Base-by-base conservation (phyloP, 2,329 filamentous ascomycete genomes). In the Amesomyces nigricolor region DNA sequence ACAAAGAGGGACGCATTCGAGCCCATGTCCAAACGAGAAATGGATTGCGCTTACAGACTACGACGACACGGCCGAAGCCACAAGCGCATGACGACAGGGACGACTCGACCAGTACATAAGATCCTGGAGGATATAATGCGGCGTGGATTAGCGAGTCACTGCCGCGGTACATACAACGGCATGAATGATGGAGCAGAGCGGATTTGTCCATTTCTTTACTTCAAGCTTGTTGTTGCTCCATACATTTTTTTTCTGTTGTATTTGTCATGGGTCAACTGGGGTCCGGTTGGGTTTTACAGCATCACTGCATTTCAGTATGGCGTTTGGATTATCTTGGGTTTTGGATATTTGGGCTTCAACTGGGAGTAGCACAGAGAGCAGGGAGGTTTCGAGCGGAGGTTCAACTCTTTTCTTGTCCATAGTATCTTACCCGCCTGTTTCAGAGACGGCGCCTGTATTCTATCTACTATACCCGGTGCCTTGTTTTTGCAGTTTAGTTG, bases 231-330 rank as follows among this genome's bases (percentile, higher is more conserved):
- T 37, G 19, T 45, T 51, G 39, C 46, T 48, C 13, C 35, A 37
- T n/a, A n/a, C 9, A 5, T 30, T 16, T 45, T 48, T 22, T 43
- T 44, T 16, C 45, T 37, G 37, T 40, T 35, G 32, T n/a, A 6
- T 44, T 48, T 46, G 40, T 14, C 26, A 35, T 38, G 3, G 22
- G 22, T 26, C 22, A 26, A 26, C 22, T 53, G 4, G 4, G 22
- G 22, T 26, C 6, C 22, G 6, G 4, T 6, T 26, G 22, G 22
- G 22, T 26, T 26, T 26, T 26, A 26, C 22, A 26, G 6, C 22
- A 26, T 26, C 22, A 26, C 22, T 26, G 22, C 53, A 56, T 56
- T 54, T 51, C 17, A 16, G 47, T 43, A 6, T 16, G 53, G 53
- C 53, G 53, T 51, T 47, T 17, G 48, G 37, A 14, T 22, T 19